Evolutionary conservation across 164 flowering plant species (phyloP), one percentile per base, ranked within the genome.

Genomic region (Stephania yunnanensis): DNA sequence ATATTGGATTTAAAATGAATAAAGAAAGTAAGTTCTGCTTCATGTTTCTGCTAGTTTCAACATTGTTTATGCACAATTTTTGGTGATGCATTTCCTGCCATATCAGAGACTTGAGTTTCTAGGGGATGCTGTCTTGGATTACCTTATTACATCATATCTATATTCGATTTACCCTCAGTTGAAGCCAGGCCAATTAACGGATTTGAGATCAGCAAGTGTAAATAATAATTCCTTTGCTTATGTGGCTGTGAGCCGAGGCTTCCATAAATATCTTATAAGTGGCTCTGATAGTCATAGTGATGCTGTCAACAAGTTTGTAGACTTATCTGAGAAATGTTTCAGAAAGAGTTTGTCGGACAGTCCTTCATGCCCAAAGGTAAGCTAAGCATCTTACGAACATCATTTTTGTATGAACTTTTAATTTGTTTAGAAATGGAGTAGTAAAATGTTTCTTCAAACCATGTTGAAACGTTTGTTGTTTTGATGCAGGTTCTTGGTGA

Each of bases 51-150:
- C 76, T 69, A 77, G 5, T 45, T 68, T 30, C 71, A 8, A n/a
- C 66, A 61, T 61, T 58, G n/a, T 19, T 61, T 19, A 61, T 17
- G 7, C 66, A 61, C 25, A 19, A 20, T 58, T 10, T 50, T 61
- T 61, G 66, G 22, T 61, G 7, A 17, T 20, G 22, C 19, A 13
- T 61, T 58, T 58, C 65, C 22, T 19, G 20, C 85, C 79, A 63
- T 17, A 68, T 30, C 94, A 95, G 98, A 87, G 99, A 77, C 76
- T 95, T 81, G 99, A 95, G 85, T 95, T 92, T 82, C 94, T 95
- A 61, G 99, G 99, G 79, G 99, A 95, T 87, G 97, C 99, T 75
- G 93, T 92, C 67, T 76, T 95, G 89, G 99, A 95, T 82, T 95
- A 91, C 84, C 81, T 92, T 71, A 92, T 93, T 68, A 92, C 95